A percentile compares a stretch with the other conserved stretches of the same genome.
Evolutionary conservation across 192 early-diverging fungal species (phyloP).

Genomic region (Helicostylum pulchrum): DNA sequence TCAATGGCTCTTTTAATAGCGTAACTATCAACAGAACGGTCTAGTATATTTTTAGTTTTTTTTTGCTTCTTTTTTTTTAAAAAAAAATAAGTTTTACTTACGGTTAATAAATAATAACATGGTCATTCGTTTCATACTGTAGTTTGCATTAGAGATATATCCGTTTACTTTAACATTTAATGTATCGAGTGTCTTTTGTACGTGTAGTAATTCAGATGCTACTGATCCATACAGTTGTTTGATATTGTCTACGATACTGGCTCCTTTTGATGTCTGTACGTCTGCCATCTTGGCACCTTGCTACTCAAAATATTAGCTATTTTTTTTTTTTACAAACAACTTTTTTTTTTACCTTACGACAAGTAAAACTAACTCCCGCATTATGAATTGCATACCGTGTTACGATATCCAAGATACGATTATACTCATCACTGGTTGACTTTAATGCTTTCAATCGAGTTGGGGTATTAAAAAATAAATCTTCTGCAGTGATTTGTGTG

Average conservation of each 20-base stretch:
- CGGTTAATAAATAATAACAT: conserved; percentile 96
- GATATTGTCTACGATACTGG: conserved; percentile 73
- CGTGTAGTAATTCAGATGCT: conserved; percentile 70
- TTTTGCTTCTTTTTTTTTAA: not conserved
- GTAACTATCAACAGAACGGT: conserved; percentile 79
- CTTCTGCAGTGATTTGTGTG: conserved; percentile 90
- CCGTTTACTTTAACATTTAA: conserved; percentile 68
- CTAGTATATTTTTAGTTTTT: conserved; percentile 33
- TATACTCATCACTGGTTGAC: conserved; percentile 86
- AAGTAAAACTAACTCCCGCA: conserved; percentile 75
- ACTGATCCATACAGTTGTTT: conserved; percentile 82
- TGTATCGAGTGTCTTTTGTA: conserved; percentile 49
- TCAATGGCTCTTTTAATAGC: conserved; percentile 83
- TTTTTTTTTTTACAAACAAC: too few relatives aligned
- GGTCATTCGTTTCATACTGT: conserved; percentile 77
- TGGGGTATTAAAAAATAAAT: conserved; percentile 92
- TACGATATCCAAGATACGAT: conserved; percentile 84
- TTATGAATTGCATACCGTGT: conserved; percentile 95
- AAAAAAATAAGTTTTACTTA: conserved; percentile 42
- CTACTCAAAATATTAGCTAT: conserved; percentile 30
- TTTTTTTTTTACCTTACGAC: conserved; percentile 69
- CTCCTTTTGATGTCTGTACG: conserved; percentile 62
- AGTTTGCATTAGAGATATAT: conserved; percentile 87
- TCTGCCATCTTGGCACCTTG: conserved; percentile 72
- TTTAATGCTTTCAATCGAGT: conserved; percentile 83